Percentiles rank a stretch among this genome's conserved stretches.
phyloP scores from a whole-genome alignment of 257 asterid species.

The Rehmannia glutinosa region DNA sequence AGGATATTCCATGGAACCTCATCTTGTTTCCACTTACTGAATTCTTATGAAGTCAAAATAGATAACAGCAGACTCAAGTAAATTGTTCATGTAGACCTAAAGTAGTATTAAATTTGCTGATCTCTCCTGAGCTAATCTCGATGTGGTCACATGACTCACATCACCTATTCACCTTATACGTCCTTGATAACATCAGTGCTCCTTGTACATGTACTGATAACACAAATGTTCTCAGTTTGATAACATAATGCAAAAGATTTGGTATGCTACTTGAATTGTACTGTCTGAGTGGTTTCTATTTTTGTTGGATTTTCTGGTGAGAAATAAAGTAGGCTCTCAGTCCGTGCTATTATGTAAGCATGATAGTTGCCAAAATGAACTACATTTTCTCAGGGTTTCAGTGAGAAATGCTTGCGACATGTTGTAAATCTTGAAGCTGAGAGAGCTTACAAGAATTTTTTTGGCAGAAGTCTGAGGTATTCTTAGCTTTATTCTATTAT shows the following conservation, averaged over 20 bases:
- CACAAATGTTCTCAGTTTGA: background rate
- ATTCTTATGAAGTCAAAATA: background rate
- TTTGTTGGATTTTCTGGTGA: background rate
- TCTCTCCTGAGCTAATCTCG: too few species aligned
- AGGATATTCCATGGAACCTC: background rate
- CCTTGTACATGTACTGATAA: too few species aligned
- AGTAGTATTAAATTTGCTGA: too few species aligned
- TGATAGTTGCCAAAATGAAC: constrained; percentile 2
- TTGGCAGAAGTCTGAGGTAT: constrained; percentile 61
- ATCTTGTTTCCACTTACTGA: background rate
- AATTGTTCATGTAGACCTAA: too few species aligned
- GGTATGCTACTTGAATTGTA: background rate
- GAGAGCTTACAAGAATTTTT: constrained; percentile 39
- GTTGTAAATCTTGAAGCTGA: constrained; percentile 52
- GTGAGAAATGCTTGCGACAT: constrained; percentile 59
- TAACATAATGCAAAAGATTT: background rate
- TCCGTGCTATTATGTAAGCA: constrained; percentile 9
- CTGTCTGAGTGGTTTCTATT: background rate
- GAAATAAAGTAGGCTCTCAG: background rate
- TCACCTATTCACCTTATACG: too few species aligned
- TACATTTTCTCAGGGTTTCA: constrained; percentile 52
- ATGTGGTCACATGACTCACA: too few species aligned
- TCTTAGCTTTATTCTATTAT: background rate
- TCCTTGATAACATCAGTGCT: too few species aligned
- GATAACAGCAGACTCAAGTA: background rate